Evolutionary conservation across 345 rosid genomes (phyloP).

Genomic region (Firmiana major): DNA sequence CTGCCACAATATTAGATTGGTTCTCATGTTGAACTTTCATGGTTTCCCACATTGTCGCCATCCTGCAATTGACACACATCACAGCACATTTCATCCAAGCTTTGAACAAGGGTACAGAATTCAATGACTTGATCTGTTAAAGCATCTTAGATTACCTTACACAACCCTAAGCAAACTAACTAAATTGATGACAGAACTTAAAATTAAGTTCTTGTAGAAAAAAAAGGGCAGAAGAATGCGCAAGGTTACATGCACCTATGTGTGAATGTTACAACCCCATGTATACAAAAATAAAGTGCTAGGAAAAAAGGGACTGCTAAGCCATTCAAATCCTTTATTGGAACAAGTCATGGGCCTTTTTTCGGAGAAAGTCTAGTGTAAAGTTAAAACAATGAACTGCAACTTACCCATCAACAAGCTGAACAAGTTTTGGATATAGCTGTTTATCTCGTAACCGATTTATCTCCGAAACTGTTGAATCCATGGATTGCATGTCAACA

Average conservation of each 20-base stretch:
- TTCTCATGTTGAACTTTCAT: conserved; percentile 63
- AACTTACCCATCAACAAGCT: conserved; percentile 88
- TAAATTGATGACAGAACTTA: not conserved
- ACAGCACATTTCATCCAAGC: not conserved
- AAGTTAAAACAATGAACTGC: conserved; percentile 5
- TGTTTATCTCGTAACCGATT: conserved; percentile 88
- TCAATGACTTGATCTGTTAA: not conserved
- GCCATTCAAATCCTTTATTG: conserved; percentile 1
- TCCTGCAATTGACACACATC: conserved; percentile 39
- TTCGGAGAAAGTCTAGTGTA: not conserved
- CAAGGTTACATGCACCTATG: not conserved
- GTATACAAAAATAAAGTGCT: not conserved
- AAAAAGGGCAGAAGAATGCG: not conserved
- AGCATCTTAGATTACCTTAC: not conserved
- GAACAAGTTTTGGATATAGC: conserved; percentile 71
- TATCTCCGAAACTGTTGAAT: conserved; percentile 91
- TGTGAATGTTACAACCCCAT: not conserved
- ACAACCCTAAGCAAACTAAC: not conserved
- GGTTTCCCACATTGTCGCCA: conserved; percentile 84
- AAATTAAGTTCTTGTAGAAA: not conserved
- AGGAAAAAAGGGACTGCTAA: not conserved
- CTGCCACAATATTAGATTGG: conserved; percentile 44
- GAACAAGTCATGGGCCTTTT: not conserved
- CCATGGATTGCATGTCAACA: conserved; percentile 99
- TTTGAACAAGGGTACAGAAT: not conserved